phyloP scores from a whole-genome alignment of 805 yeast species.

The Alloascoidea africana region DNA sequence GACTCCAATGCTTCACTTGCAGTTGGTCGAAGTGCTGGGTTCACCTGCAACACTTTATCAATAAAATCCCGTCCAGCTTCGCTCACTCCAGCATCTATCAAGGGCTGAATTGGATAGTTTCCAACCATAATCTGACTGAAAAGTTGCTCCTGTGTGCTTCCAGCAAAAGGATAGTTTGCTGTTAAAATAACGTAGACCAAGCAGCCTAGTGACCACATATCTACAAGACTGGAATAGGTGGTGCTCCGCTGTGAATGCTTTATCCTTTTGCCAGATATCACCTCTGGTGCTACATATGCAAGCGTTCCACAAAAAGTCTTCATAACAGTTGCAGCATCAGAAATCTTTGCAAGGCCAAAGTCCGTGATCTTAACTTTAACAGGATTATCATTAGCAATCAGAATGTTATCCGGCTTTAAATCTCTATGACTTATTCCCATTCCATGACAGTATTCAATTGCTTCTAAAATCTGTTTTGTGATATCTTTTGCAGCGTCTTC shows the following conservation, averaged over 20 bases:
- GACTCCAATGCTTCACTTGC: conserved; percentile 68
- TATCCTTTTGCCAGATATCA: conserved; percentile 27
- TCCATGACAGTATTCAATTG: conserved; percentile 76
- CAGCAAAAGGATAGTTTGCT: conserved; percentile 90
- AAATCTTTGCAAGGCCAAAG: conserved; percentile 88
- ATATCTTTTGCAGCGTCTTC: conserved; percentile 86
- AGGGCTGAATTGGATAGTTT: conserved; percentile 35
- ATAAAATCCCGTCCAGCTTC: conserved; percentile 60
- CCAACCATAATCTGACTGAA: conserved; percentile 67
- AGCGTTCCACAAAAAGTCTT: conserved; percentile 96
- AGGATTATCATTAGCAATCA: conserved; percentile 84
- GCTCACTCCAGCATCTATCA: conserved; percentile 52
- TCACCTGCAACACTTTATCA: conserved; percentile 53
- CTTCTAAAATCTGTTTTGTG: conserved; percentile 68
- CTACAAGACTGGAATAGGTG: conserved; percentile 73
- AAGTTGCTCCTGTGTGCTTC: conserved; percentile 76
- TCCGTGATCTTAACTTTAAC: conserved; percentile 88
- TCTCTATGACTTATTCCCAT: conserved; percentile 94
- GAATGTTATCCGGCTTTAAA: conserved; percentile 88
- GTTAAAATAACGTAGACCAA: conserved; percentile 82
- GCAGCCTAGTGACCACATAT: conserved; percentile 97
- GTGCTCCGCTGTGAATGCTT: conserved; percentile 13
- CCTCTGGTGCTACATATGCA: conserved; percentile 96
- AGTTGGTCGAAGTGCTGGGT: conserved; percentile 56
- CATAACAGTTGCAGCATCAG: conserved; percentile 73